Evolutionary conservation across 192 early-diverging fungal species (phyloP).

Genomic region (Coemansia sp.): DNA sequence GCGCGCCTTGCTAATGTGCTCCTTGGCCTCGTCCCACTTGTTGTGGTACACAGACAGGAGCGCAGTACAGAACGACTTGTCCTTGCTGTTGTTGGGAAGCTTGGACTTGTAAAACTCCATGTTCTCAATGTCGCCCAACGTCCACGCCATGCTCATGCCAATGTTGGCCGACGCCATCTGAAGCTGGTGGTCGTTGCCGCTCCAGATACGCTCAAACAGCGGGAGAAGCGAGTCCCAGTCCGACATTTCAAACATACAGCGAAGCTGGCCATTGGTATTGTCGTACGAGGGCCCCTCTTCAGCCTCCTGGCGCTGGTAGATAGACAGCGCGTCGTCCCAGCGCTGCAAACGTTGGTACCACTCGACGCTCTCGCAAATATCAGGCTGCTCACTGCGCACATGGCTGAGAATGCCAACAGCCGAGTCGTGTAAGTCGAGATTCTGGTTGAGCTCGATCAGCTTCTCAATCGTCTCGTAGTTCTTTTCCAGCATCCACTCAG

Average conservation of each 20-base stretch:
- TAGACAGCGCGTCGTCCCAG: constrained; percentile 89
- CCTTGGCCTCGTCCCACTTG: constrained; percentile 69
- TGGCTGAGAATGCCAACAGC: constrained; percentile 90
- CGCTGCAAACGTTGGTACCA: constrained; percentile 92
- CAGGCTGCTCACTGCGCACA: constrained; percentile 70
- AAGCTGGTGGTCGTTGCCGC: constrained; percentile 59
- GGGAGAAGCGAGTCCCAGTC: constrained; percentile 85
- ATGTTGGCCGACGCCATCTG: constrained; percentile 77
- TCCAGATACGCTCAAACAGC: constrained; percentile 75
- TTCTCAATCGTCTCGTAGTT: constrained; percentile 81
- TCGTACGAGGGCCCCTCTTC: constrained; percentile 32
- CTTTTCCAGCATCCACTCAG: constrained; percentile 80
- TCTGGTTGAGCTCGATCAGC: constrained; percentile 90
- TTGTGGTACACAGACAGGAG: constrained; percentile 83
- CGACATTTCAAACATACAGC: constrained; percentile 86
- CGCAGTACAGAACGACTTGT: constrained; percentile 83
- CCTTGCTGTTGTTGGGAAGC: constrained; percentile 63
- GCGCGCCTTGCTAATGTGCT: constrained; percentile 78
- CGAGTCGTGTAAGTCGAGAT: constrained; percentile 90
- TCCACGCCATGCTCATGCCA: constrained; percentile 90
- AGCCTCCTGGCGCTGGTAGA: constrained; percentile 75
- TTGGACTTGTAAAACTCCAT: constrained; percentile 90
- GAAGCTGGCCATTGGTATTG: constrained; percentile 80
- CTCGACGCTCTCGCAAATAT: constrained; percentile 79
- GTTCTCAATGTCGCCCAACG: constrained; percentile 78